Percentiles rank a stretch among this genome's conserved stretches.
These are phyloP conservation scores for Beauveria sp. DNA, from an alignment of 2,329 filamentous ascomycete genomes.

Conservation along the genomic window DNA sequence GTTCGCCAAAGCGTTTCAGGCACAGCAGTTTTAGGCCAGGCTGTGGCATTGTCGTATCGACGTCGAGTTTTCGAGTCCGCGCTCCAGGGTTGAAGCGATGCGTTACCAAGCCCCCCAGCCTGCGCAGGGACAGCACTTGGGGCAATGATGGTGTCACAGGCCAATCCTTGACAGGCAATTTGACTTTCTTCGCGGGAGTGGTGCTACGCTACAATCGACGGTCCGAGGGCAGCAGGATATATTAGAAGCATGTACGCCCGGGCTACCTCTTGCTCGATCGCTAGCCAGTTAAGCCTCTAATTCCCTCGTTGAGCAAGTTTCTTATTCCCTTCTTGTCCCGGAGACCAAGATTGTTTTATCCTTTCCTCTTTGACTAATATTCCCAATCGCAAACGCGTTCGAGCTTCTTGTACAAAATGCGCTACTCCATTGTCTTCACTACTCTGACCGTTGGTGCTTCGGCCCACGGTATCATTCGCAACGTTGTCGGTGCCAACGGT, in stretches of 20 bases:
- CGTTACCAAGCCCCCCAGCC: background rate
- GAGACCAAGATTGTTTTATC: background rate
- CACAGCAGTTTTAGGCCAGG: background rate
- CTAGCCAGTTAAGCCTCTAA: background rate
- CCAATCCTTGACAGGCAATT: background rate
- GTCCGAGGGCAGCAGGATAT: background rate
- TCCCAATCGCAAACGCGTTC: background rate
- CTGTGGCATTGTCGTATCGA: background rate
- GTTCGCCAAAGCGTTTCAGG: constrained; percentile 9
- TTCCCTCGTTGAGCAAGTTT: background rate
- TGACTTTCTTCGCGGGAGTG: background rate
- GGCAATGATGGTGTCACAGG: background rate
- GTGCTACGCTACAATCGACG: background rate
- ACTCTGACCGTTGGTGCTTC: constrained; percentile 1
- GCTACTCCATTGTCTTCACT: background rate
- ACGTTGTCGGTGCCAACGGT: constrained; percentile 47
- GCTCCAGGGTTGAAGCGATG: background rate
- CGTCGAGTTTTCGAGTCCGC: background rate
- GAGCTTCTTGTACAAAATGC: constrained; percentile 2
- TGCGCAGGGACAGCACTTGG: background rate
- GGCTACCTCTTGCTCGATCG: background rate
- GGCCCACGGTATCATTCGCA: constrained; percentile 47
- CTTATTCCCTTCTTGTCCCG: background rate
- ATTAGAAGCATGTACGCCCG: background rate
- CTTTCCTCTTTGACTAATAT: background rate